These are phyloP conservation scores for Meredithiella fracta DNA, from an alignment of 2,329 filamentous ascomycete species.

Conservation along the genomic window DNA sequence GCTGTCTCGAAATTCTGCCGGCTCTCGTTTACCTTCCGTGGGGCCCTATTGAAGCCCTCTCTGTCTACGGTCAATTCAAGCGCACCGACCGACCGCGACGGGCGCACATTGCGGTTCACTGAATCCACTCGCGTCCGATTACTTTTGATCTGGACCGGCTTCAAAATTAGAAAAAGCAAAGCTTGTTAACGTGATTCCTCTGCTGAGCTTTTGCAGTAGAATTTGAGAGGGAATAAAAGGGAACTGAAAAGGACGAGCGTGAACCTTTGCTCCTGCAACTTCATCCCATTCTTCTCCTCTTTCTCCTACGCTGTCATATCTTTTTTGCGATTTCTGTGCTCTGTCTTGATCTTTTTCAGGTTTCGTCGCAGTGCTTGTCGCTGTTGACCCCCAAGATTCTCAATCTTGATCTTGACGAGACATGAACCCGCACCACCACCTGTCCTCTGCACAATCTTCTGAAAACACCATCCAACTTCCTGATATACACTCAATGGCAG, in stretches of 20 bases:
- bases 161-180: conserved; percentile 3
- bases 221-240: conserved; percentile 8
- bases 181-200: conserved; percentile 1
- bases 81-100: conserved; percentile 11
- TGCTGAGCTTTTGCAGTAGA: conserved; percentile 8
- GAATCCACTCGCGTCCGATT: conserved; percentile 11
- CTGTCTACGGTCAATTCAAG: not conserved
- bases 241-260: conserved; percentile 6
- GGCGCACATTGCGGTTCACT: conserved; percentile 7
- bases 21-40: conserved; percentile 1
- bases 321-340: conserved; percentile 4
- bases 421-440: conserved; percentile 1
- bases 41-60: not conserved
- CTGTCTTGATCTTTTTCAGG: conserved; percentile 2
- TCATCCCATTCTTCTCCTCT: not conserved
- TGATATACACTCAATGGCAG: not conserved
- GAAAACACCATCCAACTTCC: too few species aligned
- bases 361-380: conserved; percentile 1
- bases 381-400: not conserved
- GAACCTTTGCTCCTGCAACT: conserved; percentile 8
- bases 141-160: conserved; percentile 11
- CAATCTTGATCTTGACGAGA: not conserved
- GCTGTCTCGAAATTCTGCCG: not conserved
- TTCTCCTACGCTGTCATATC: not conserved
- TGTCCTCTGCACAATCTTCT: not conserved